Conservation (phyloP, 192 early-diverging fungal genomes). For the Rhizophlyctis rosea region DNA sequence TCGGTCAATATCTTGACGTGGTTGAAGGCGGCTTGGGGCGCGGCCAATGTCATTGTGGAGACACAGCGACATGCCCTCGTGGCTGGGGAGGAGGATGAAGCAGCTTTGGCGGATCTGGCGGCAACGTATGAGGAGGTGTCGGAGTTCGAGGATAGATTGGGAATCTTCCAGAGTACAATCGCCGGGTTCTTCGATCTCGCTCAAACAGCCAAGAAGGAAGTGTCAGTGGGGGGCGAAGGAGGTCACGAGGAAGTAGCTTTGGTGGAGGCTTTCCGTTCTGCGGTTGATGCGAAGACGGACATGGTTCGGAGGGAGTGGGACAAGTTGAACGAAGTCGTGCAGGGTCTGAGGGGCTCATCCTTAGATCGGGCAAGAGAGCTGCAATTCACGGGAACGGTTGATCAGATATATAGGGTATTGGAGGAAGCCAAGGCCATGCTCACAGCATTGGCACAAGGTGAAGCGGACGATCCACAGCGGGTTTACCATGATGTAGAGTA, state of each 20-base stretch:
- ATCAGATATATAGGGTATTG: slow-evolving; percentile 7
- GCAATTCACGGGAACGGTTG: slow-evolving; percentile 18
- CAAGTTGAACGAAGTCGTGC: neutral
- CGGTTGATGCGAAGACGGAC: neutral
- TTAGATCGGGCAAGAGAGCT: slow-evolving; percentile 10
- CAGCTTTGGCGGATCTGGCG: neutral
- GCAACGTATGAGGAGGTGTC: slow-evolving; percentile 17
- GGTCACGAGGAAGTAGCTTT: neutral
- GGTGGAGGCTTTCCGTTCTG: neutral
- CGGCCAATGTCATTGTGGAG: slow-evolving; percentile 6
- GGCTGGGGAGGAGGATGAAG: neutral
- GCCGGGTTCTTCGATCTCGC: slow-evolving; percentile 14
- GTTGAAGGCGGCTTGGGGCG: slow-evolving; percentile 8
- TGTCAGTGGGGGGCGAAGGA: neutral
- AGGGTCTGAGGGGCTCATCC: slow-evolving; percentile 21
- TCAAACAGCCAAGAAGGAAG: neutral
- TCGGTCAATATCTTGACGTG: slow-evolving; percentile 5
- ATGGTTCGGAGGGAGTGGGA: slow-evolving; percentile 16
- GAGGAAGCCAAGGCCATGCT: slow-evolving; percentile 4
- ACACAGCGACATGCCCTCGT: slow-evolving; percentile 3
- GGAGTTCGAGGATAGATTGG: slow-evolving; percentile 19
- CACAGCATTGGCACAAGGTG: too few species aligned
- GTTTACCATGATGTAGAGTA: slow-evolving; percentile 11
- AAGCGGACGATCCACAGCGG: neutral
- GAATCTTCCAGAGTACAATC: slow-evolving; percentile 12